phyloP scores from a whole-genome alignment of 768 basidiomycete genomes.

The Saitozyma sp. region DNA sequence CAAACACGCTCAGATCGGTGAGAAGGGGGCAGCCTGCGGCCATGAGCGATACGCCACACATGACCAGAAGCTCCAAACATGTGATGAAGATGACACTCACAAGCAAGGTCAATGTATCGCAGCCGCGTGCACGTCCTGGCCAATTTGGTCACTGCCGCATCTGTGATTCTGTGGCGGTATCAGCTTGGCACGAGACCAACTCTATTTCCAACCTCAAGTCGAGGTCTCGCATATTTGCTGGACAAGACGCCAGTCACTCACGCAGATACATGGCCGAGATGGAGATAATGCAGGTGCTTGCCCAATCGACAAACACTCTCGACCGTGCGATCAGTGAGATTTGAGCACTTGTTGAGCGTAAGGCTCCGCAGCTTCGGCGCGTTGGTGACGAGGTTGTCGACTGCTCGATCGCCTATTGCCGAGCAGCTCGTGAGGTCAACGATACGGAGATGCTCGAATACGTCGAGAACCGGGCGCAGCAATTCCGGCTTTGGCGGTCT shows the following conservation, averaged over 20 bases:
- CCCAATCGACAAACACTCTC: constrained; percentile 82
- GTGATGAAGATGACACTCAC: constrained; percentile 58
- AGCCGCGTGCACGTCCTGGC: constrained; percentile 84
- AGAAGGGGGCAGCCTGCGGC: constrained; percentile 73
- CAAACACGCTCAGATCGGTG: constrained; percentile 92
- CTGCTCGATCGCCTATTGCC: constrained; percentile 73
- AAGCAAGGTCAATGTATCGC: constrained; percentile 94
- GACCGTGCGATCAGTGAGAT: constrained; percentile 77
- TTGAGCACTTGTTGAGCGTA: constrained; percentile 78
- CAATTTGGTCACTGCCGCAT: constrained; percentile 77
- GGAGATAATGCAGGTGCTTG: constrained; percentile 90
- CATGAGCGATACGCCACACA: background rate
- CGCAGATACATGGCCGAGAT: constrained; percentile 78
- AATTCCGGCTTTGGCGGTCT: too few species aligned
- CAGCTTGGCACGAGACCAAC: background rate
- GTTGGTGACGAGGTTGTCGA: constrained; percentile 77
- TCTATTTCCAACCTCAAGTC: background rate
- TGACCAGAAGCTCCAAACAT: background rate
- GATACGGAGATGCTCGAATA: constrained; percentile 84
- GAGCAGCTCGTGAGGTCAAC: constrained; percentile 87
- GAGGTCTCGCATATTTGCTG: background rate
- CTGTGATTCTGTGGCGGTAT: constrained; percentile 68
- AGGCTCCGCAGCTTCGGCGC: constrained; percentile 82
- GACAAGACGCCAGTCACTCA: constrained; percentile 35
- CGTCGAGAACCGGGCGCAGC: constrained; percentile 20